These are phyloP conservation scores for Monilinia laxa DNA, from an alignment of 2,329 filamentous ascomycete genomes.

Conservation along the genomic window DNA sequence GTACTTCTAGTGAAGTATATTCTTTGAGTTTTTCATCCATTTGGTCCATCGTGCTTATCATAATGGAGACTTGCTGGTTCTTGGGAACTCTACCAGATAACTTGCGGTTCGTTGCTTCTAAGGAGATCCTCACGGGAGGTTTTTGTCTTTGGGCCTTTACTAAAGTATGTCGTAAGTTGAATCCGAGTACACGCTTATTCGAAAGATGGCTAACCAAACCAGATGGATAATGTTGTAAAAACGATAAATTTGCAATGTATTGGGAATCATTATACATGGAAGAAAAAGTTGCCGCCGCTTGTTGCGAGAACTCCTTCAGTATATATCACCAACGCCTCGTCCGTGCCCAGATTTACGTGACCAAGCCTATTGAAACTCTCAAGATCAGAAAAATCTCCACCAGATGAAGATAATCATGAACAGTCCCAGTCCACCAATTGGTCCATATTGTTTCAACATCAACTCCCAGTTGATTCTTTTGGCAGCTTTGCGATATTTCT, in stretches of 20 bases:
- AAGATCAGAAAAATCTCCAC: conserved; percentile 81
- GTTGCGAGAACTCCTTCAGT: conserved; percentile 14
- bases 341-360: not conserved
- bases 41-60: not conserved
- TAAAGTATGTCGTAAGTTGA: not conserved
- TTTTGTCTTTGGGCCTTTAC: not conserved
- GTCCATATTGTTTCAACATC: conserved; percentile 93
- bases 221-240: not conserved
- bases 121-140: not conserved
- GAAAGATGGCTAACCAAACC: not conserved
- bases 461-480: conserved; percentile 98
- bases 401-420: conserved; percentile 85
- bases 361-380: not conserved
- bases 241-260: conserved; percentile 17
- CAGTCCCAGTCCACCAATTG: conserved; percentile 76
- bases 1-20: not conserved
- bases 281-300: not conserved
- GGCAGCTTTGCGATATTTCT: conserved; percentile 89
- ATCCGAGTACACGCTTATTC: not conserved
- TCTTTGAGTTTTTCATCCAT: not conserved
- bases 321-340: conserved; percentile 19
- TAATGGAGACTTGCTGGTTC: not conserved
- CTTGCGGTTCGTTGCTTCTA: not conserved
- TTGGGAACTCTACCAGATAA: not conserved
- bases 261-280: conserved; percentile 26